Base-by-base conservation (phyloP, 2,329 filamentous ascomycete genomes). In the Cryphonectria carpinicola region DNA sequence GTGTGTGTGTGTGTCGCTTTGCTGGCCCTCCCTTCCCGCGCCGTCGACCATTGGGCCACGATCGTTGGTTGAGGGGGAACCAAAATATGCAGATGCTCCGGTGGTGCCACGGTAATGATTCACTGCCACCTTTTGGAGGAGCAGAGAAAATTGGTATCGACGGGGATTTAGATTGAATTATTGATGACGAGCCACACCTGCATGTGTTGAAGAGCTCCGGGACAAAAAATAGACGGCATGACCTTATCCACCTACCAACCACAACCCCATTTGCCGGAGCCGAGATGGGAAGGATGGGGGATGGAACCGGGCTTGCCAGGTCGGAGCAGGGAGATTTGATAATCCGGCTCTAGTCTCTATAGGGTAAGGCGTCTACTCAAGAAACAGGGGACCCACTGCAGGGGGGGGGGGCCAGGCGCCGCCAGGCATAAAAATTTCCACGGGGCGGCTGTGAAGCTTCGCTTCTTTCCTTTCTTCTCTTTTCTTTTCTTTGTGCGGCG, bases 401-500 rank as follows among this genome's bases (percentile, higher is more conserved):
- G 43, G 46, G 46, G 46, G 22, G 22, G 2, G 7, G 5, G 46
- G 46, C 37, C 17, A 10, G 52, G n/a, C 46, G 64, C 54, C 58
- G 66, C 66, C 65, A 60, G 66, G 70, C 73, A 75, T 46, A 71
- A 75, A 76, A 74, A 70, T 63, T 71, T 73, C 63, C 66, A 49
- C 41, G 52, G 66, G 25, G 66, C 67, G 63, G 66, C 73, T 69
- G 61, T 72, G 69, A 70, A 66, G 69, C 58, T 68, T 46, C 66
- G 64, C 67, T 77, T 77, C 74, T 68, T 68, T 63, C 74, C 77
- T 78, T 82, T 82, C 78, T 82, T 82, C 78, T 81, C 79, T 83
- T 88, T 88, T 85, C 84, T 83, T 41, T 86, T 87, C 89, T 87
- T 93, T 85, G 91, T 94, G 92, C 92, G 92, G 92, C 91, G 84